These are phyloP conservation scores for Phytophthora foliorum DNA, from an alignment of 352 stramenopile genomes.

Conservation along the genomic window DNA sequence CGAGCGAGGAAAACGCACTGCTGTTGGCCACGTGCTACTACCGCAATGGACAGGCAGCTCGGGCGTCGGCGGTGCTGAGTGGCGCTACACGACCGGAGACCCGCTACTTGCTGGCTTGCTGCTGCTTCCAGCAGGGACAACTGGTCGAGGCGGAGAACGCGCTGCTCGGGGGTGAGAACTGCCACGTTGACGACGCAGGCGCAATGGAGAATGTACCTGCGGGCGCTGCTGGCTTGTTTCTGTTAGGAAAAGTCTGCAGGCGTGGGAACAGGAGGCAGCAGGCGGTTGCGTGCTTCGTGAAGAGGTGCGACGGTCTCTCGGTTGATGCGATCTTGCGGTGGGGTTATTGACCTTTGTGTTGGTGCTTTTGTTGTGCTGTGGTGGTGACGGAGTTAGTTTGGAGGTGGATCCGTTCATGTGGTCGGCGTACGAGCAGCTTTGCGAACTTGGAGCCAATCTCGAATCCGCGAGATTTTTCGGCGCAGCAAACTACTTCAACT, in stretches of 20 bases:
- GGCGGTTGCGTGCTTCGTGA: constrained; percentile 93
- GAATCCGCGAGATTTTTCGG: constrained; percentile 78
- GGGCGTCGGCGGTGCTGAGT: constrained; percentile 67
- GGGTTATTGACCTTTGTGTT: constrained; percentile 4
- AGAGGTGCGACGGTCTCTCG: constrained; percentile 51
- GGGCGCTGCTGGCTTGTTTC: constrained; percentile 92
- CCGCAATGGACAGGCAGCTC: constrained; percentile 56
- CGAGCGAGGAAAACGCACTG: constrained; percentile 62
- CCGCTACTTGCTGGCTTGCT: constrained; percentile 72
- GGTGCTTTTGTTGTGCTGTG: constrained; percentile 7
- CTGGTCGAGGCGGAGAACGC: constrained; percentile 93
- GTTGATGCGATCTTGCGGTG: not conserved
- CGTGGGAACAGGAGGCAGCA: constrained; percentile 90
- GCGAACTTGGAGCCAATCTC: constrained; percentile 89
- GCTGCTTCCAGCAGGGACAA: constrained; percentile 78
- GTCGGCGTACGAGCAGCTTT: constrained; percentile 94
- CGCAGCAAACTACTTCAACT: constrained; percentile 52
- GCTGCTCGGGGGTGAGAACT: constrained; percentile 68
- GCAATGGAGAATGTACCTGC: constrained; percentile 55
- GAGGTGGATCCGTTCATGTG: constrained; percentile 94
- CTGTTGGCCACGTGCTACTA: constrained; percentile 78
- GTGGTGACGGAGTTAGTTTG: constrained; percentile 62
- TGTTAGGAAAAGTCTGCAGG: constrained; percentile 93
- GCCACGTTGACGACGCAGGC: constrained; percentile 29
- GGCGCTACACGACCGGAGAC: constrained; percentile 57